Evolutionary conservation across 345 rosid genomes (phyloP), one percentile per base, ranked within the genome.

Genomic region (Trapa incisa): DNA sequence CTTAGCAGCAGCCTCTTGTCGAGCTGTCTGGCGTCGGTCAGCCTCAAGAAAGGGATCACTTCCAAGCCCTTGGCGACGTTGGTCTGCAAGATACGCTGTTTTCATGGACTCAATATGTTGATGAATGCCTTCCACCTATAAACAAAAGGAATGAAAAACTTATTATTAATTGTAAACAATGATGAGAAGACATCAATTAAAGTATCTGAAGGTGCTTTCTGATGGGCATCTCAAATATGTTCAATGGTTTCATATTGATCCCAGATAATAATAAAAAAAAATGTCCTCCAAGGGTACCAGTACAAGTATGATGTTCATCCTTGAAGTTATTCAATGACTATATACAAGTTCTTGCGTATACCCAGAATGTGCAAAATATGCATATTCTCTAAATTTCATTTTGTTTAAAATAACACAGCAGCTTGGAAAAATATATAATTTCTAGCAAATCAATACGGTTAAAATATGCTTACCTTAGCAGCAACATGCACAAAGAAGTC

Each of bases 21-120:
- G 89, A 47, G 99, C 99, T n/a, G 93, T 85, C 84, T 89, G 93
- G n/a, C 97, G 85, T 67, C 99, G 75, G 79, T 94, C 97, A 67
- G 99, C 99, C 75, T 89, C 99, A 66, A 94, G 93, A 79, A 94
- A 94, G 8, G 99, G 97, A 75, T 94, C 85, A 72, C 79, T 81
- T 47, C 75, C 80, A 68, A 87, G 88, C 67, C 99, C 99, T 76
- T 86, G 86, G 16, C 79, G 85, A 1, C 91, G 90, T 74, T 91
- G 99, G 68, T 89, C 96, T 72, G 87, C 88, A 54, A 94, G 96
- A 83, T 87, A 94, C 36, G 95, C 92, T 43, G 80, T 74, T 76
- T 84, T 91, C 99, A 91, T 87, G 37, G 99, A 85, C 76, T 86
- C 95, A 57, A 94, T 88, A 72, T 86, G 83, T 33, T 94, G 97